Evolutionary conservation across 306 rosid species (phyloP).

Genomic region (Lotus japonicus): DNA sequence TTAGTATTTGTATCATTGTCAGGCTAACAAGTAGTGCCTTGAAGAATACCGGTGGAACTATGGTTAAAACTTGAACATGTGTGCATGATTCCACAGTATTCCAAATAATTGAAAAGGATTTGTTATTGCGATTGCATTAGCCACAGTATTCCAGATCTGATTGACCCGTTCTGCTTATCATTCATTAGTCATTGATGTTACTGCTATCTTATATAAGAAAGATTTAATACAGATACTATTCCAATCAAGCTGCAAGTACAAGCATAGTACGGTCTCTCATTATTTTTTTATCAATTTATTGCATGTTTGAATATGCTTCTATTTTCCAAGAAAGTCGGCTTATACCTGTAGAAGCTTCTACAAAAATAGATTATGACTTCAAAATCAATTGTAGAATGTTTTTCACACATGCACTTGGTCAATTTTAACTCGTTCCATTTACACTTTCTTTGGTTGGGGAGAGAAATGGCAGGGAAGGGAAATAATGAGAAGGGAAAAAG

Average conservation of each 20-base stretch:
- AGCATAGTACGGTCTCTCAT: not conserved
- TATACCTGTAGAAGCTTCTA: too few relatives aligned
- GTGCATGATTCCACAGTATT: not conserved
- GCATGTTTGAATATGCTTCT: too few relatives aligned
- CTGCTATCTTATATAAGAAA: not conserved
- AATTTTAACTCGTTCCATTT: too few relatives aligned
- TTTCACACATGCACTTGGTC: too few relatives aligned
- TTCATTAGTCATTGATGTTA: not conserved
- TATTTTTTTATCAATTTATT: too few relatives aligned
- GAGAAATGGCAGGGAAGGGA: too few relatives aligned
- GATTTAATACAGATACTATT: not conserved
- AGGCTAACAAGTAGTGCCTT: not conserved
- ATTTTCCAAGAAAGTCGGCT: too few relatives aligned
- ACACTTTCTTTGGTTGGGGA: too few relatives aligned
- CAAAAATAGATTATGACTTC: too few relatives aligned
- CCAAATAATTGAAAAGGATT: not conserved
- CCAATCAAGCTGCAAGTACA: constrained; percentile 11
- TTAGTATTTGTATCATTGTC: not conserved
- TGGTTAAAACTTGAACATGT: not conserved
- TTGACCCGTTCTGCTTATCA: not conserved
- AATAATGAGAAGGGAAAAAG: too few relatives aligned
- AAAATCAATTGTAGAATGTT: too few relatives aligned
- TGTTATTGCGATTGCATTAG: not conserved
- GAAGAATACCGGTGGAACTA: not conserved
- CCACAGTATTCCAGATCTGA: not conserved